Conservation (phyloP, 495 filamentous ascomycete species). For the Stereocaulon alpinum region DNA sequence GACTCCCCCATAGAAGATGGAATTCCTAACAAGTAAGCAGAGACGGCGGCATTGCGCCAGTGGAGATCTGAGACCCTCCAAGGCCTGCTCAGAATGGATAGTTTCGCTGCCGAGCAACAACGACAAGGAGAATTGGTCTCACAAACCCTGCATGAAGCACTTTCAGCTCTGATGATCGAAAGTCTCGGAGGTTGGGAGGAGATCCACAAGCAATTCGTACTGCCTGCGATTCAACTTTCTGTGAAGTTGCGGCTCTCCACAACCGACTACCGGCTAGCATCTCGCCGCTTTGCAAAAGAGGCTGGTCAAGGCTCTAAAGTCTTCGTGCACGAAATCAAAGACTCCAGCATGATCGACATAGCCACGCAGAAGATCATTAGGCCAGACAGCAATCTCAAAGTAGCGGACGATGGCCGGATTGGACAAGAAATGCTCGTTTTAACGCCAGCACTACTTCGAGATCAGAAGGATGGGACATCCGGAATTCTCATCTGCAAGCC, state of each 20-base stretch:
- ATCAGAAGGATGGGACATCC: neutral
- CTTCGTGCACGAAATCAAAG: conserved; percentile 13
- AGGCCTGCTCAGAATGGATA: conserved; percentile 11
- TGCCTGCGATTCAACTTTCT: conserved; percentile 11
- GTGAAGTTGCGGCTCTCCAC: conserved; percentile 16
- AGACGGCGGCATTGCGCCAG: conserved; percentile 15
- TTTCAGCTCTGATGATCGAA: conserved; percentile 7
- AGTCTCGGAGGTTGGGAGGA: neutral
- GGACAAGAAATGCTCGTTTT: conserved; percentile 20
- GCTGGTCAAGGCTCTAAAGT: neutral
- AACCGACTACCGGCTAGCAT: conserved; percentile 15
- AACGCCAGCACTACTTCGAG: conserved; percentile 9
- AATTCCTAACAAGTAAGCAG: neutral
- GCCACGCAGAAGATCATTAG: conserved; percentile 17
- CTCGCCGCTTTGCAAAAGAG: conserved; percentile 9
- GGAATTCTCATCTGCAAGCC: conserved; percentile 17
- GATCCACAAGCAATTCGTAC: conserved; percentile 14
- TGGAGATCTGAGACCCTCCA: conserved; percentile 21
- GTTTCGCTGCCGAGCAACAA: conserved; percentile 15
- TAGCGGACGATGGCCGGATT: conserved; percentile 19
- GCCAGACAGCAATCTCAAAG: conserved; percentile 13
- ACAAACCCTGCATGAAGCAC: conserved; percentile 7
- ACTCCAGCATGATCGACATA: conserved; percentile 15
- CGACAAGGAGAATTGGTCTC: conserved; percentile 11
- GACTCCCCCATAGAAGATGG: too few relatives aligned